Evolutionary conservation across 2,329 filamentous ascomycete genomes (phyloP).

Genomic region (Bipolaris sorokiniana): DNA sequence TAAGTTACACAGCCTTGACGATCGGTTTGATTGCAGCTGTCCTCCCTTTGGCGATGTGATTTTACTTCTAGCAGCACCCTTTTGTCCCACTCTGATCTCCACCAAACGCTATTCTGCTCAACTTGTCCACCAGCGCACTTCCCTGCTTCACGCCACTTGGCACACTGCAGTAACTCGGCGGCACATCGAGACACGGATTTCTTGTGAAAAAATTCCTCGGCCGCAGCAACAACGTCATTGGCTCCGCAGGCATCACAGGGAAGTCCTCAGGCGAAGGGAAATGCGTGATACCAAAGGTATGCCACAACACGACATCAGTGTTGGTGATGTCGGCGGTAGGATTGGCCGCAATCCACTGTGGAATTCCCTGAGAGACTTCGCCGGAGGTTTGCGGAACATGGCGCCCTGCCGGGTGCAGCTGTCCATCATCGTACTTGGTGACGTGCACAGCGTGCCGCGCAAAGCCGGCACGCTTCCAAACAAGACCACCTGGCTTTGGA

Average conservation of each 20-base stretch:
- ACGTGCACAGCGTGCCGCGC: constrained; percentile 37
- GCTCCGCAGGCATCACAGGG: constrained; percentile 41
- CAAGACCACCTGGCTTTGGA: constrained; percentile 29
- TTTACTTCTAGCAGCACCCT: not conserved
- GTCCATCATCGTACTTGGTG: constrained; percentile 33
- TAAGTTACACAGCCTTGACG: not conserved
- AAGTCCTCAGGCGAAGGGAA: constrained; percentile 41
- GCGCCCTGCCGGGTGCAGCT: constrained; percentile 31
- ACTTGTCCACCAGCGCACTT: not conserved
- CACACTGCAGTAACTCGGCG: constrained; percentile 11
- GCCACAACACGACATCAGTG: constrained; percentile 39
- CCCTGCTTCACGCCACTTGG: not conserved
- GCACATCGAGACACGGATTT: constrained; percentile 36
- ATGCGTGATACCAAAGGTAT: constrained; percentile 39
- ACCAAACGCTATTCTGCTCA: not conserved
- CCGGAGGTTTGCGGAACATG: constrained; percentile 38
- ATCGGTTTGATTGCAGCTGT: not conserved
- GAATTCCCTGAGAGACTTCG: constrained; percentile 28
- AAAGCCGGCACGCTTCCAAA: constrained; percentile 32
- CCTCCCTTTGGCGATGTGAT: not conserved
- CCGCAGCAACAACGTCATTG: constrained; percentile 30
- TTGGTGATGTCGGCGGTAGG: constrained; percentile 17
- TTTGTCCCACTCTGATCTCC: not conserved
- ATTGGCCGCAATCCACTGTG: constrained; percentile 17
- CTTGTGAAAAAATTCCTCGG: constrained; percentile 34